These are phyloP conservation scores for Trametes sp. DNA, from an alignment of 1,284 basidiomycete species.

Conservation along the genomic window DNA sequence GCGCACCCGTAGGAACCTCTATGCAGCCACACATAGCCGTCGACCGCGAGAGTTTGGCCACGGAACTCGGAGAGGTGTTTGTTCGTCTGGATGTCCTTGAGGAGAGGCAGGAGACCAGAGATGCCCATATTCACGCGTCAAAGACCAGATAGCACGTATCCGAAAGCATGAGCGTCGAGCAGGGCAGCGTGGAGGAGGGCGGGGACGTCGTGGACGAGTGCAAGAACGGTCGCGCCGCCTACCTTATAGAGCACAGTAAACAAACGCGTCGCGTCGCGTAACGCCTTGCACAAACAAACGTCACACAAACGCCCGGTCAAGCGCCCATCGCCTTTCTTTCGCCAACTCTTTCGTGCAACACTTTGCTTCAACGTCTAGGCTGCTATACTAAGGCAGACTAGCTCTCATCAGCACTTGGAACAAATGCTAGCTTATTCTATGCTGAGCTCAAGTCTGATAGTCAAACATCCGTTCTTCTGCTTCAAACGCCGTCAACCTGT, in stretches of 20 bases:
- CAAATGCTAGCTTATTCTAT: too few relatives aligned
- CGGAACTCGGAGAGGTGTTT: constrained; percentile 83
- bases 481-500: too few relatives aligned
- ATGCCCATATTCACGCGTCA: constrained; percentile 78
- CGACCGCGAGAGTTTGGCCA: constrained; percentile 84
- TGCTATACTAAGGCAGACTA: too few relatives aligned
- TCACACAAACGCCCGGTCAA: constrained; percentile 15
- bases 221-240: constrained; percentile 15
- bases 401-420: too few relatives aligned
- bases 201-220: constrained; percentile 11
- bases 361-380: neutral
- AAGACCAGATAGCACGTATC: neutral
- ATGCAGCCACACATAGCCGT: constrained; percentile 99
- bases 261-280: constrained; percentile 34
- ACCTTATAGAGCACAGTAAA: constrained; percentile 22
- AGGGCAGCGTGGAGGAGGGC: neutral
- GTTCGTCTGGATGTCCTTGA: constrained; percentile 89
- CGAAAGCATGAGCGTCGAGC: constrained; percentile 13
- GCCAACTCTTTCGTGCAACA: neutral
- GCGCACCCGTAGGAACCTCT: constrained; percentile 93
- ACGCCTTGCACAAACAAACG: constrained; percentile 22
- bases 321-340: neutral
- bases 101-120: constrained; percentile 88
- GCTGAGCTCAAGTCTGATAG: too few relatives aligned
- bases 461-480: too few relatives aligned